Base-by-base conservation (phyloP, 2,329 filamentous ascomycete genomes). In the Dothistroma pini region DNA sequence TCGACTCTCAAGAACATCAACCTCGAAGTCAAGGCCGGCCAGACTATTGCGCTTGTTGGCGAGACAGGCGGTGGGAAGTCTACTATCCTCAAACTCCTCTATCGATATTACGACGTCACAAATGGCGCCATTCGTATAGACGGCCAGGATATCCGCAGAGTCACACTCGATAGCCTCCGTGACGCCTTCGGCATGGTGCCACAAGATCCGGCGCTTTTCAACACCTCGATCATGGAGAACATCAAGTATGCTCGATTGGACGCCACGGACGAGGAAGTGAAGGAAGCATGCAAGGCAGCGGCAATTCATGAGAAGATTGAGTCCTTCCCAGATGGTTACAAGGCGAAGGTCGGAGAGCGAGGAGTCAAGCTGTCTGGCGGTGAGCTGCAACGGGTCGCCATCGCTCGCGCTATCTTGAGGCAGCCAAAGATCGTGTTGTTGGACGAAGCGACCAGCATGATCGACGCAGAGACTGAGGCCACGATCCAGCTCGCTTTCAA, bases 281-380 rank as follows among this genome's bases (percentile, higher is more conserved):
- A 82, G 54, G 81, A 81, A 2, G 87, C 86, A 0, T 88, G 86
- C 69, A 80, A 80, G 58, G 81, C 82, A 0, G 87, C 86, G 2
- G 81, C 82, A 1, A 83, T 89, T 29, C 86, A 89, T 71, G 83
- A 88, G 58, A 85, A 86, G 65, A 87, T 89, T 61, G 70, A 82
- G 56, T 77, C 73, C 0, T 87, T 89, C 66, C 78, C 83, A 0
- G 78, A 89, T 78, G 84, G 86, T 1, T 93, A 93, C 70, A 82
- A 88, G 4, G 91, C 90, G 0, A 75, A 83, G 9, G 90, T 95
- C 1, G 91, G 91, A 1, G 90, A 93, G 70, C 84, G 84, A 31
- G 91, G 91, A 4, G 87, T 89, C 53, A 91, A 90, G 71, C 78
- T 96, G 1, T 91, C 88, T 11, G 89, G 90, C n/a, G 91, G 91